A percentile compares a stretch with the other conserved stretches of the same genome.
Evolutionary conservation across 352 stramenopile species (phyloP).

Genomic region (Globisporangium parvum): DNA sequence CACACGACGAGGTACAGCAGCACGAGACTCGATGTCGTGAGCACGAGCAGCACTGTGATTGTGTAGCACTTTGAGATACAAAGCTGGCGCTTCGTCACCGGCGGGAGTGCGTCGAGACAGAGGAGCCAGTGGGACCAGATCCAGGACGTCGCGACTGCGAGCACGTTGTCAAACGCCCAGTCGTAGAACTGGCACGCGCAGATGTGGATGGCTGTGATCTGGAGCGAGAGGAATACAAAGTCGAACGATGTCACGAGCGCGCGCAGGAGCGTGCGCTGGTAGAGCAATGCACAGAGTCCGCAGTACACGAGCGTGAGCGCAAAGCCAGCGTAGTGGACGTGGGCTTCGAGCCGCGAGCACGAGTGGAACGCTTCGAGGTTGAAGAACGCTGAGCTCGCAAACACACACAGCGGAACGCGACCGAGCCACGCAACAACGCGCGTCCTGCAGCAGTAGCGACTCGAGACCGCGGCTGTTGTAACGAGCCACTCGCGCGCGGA

Average conservation of each 20-base stretch:
- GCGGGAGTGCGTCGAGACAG: constrained; percentile 17
- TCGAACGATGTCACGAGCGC: constrained; percentile 19
- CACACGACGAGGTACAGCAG: constrained; percentile 1
- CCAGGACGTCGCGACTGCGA: constrained; percentile 4
- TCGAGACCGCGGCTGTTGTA: no score
- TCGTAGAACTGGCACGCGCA: constrained; percentile 18
- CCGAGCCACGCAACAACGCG: not conserved
- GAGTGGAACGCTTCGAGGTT: no score
- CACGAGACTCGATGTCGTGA: not conserved
- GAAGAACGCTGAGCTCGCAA: no score
- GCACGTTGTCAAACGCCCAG: constrained; percentile 1
- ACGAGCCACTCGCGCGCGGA: not conserved
- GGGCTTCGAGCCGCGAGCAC: no score
- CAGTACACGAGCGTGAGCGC: not conserved
- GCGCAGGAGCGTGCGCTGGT: constrained; percentile 8
- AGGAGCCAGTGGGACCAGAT: constrained; percentile 19
- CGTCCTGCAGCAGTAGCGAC: not conserved
- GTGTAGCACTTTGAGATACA: constrained; percentile 1
- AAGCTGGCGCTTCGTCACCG: constrained; percentile 9
- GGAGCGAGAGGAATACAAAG: constrained; percentile 20
- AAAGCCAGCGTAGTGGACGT: not conserved
- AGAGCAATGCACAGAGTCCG: not conserved
- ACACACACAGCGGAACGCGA: not conserved
- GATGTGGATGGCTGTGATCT: constrained; percentile 13
- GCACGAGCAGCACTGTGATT: constrained; percentile 5